Conservation (phyloP, 345 rosid genomes). For the Brassica cretica region DNA sequence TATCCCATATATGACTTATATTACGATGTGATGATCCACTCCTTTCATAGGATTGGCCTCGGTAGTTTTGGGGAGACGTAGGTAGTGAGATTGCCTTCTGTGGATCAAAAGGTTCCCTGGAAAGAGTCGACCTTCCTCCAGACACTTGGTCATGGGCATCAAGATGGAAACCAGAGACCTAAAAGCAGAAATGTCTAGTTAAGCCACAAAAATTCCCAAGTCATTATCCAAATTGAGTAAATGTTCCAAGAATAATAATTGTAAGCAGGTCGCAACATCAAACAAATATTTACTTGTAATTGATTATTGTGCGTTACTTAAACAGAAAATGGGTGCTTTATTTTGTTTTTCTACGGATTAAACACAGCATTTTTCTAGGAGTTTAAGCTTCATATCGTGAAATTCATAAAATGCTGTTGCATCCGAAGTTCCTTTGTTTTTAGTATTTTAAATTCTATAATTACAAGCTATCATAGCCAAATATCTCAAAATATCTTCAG, state of each 20-base stretch:
- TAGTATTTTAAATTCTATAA: conserved; percentile 8
- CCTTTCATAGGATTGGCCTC: conserved; percentile 60
- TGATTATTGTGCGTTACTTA: conserved; percentile 10
- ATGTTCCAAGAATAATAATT: conserved; percentile 16
- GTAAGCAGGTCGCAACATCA: background rate
- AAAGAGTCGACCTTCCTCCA: conserved; percentile 65
- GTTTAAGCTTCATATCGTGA: background rate
- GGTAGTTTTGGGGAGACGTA: conserved; percentile 84
- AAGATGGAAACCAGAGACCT: conserved; percentile 67
- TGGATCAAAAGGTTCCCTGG: conserved; percentile 58
- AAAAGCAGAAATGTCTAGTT: conserved; percentile 31
- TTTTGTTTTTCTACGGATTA: background rate
- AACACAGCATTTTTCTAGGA: background rate
- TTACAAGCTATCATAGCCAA: conserved; percentile 10
- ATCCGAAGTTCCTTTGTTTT: conserved; percentile 3
- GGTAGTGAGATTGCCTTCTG: conserved; percentile 95
- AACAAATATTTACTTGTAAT: conserved; percentile 10
- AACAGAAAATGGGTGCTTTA: background rate
- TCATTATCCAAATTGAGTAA: conserved; percentile 12
- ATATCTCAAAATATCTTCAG: conserved; percentile 1
- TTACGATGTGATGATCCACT: conserved; percentile 49
- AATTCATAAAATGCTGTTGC: background rate
- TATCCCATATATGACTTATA: conserved; percentile 70
- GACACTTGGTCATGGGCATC: conserved; percentile 61
- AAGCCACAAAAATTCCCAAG: conserved; percentile 25